phyloP scores from a whole-genome alignment of 2,329 filamentous ascomycete species.

The Chaetomiaceae sp. region DNA sequence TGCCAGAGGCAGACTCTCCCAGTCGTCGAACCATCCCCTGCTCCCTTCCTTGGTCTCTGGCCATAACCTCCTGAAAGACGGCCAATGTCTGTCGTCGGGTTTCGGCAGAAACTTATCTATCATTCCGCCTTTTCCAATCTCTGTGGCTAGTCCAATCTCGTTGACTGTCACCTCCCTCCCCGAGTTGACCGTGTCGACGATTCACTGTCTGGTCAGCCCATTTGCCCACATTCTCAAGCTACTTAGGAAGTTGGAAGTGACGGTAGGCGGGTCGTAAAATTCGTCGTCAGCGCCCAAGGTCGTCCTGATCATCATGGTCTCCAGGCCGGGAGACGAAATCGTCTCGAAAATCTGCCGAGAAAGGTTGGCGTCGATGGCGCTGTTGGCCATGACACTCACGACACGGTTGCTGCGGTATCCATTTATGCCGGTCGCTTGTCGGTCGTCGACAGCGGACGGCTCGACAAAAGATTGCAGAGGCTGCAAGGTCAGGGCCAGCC shows the following conservation, averaged over 20 bases:
- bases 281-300: no score
- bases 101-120: no score
- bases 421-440: no score
- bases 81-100: neutral
- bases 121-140: neutral
- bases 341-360: neutral
- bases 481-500: no score
- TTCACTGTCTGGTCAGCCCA: neutral
- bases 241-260: no score
- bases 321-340: neutral
- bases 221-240: no score
- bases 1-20: neutral
- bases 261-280: no score
- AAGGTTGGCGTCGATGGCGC: neutral
- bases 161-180: neutral
- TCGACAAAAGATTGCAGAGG: no score
- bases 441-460: no score
- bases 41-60: neutral
- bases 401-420: neutral
- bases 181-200: neutral
- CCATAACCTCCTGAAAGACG: conserved; percentile 1
- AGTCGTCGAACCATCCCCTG: neutral
- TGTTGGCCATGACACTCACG: neutral
- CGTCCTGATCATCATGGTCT: conserved; percentile 1
- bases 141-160: neutral